Evolutionary conservation across 495 filamentous ascomycete species (phyloP).

Genomic region (Neurospora sp.): DNA sequence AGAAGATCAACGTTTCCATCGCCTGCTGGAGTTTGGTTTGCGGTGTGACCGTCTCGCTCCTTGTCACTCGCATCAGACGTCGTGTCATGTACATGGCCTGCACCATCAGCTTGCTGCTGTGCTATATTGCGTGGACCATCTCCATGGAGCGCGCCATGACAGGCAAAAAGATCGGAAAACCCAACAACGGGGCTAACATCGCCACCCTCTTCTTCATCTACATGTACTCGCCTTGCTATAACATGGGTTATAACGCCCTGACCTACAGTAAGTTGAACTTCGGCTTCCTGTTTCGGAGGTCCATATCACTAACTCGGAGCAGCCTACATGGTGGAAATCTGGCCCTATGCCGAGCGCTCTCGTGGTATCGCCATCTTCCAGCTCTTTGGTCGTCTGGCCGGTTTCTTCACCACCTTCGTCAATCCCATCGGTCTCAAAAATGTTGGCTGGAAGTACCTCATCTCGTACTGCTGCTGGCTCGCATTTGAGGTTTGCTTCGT

Average conservation of each 20-base stretch:
- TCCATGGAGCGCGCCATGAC: slow-evolving; percentile 44
- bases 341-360: slow-evolving; percentile 51
- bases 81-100: slow-evolving; percentile 50
- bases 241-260: slow-evolving; percentile 57
- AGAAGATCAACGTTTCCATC: slow-evolving; percentile 48
- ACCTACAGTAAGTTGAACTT: slow-evolving; percentile 45
- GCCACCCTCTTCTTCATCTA: slow-evolving; percentile 52
- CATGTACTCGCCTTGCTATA: slow-evolving; percentile 53
- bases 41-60: slow-evolving; percentile 41
- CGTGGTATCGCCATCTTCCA: slow-evolving; percentile 55
- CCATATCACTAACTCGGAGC: not conserved
- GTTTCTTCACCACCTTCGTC: slow-evolving; percentile 46
- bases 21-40: slow-evolving; percentile 47
- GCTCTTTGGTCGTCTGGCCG: slow-evolving; percentile 42
- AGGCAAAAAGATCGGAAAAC: slow-evolving; percentile 21
- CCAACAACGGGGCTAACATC: slow-evolving; percentile 31
- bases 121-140: slow-evolving; percentile 52
- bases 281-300: not conserved
- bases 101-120: slow-evolving; percentile 40
- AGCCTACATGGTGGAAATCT: slow-evolving; percentile 56
- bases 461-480: slow-evolving; percentile 45
- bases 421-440: slow-evolving; percentile 55
- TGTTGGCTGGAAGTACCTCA: slow-evolving; percentile 49
- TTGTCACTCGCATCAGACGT: slow-evolving; percentile 42
- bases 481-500: slow-evolving; percentile 47